phyloP scores from a whole-genome alignment of 1,284 basidiomycete species.

The Ceratobasidium sp. region DNA sequence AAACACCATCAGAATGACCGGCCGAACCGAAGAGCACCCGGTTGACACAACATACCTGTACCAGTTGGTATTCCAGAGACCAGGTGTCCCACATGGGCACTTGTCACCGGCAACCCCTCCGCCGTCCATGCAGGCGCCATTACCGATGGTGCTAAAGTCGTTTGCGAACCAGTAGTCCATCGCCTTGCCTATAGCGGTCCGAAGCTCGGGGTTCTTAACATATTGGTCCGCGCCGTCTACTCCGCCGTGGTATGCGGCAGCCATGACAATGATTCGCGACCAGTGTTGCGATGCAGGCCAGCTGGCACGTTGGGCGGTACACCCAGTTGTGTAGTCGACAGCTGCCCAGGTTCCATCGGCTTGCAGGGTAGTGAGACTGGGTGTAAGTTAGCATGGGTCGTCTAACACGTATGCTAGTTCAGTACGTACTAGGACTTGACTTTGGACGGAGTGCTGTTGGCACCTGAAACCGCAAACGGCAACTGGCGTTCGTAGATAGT shows the following conservation, averaged over 20 bases:
- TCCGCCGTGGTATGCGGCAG: conserved; percentile 50
- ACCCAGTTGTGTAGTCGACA: conserved; percentile 71
- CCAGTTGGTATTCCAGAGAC: conserved; percentile 79
- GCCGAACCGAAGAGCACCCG: not conserved
- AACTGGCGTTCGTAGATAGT: conserved; percentile 39
- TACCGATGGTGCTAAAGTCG: conserved; percentile 66
- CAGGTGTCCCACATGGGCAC: conserved; percentile 70
- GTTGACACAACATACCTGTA: conserved; percentile 54
- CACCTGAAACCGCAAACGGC: conserved; percentile 23
- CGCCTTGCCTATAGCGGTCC: conserved; percentile 62
- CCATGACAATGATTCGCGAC: conserved; percentile 66
- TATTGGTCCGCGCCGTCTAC: conserved; percentile 51
- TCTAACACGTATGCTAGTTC: not conserved
- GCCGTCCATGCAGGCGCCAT: conserved; percentile 63
- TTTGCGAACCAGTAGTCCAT: conserved; percentile 76
- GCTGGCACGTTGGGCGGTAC: conserved; percentile 70
- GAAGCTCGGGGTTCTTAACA: conserved; percentile 59
- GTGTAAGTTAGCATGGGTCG: not conserved
- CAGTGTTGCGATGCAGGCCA: conserved; percentile 76
- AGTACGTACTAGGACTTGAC: not conserved
- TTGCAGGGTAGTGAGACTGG: conserved; percentile 1
- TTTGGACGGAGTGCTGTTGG: not conserved
- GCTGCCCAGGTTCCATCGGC: conserved; percentile 51
- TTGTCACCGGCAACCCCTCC: conserved; percentile 60
- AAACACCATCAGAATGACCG: not conserved